Percentiles rank a stretch among this genome's conserved stretches.
phyloP scores from a whole-genome alignment of 805 yeast genomes.

The Cyberlindnera saturnus region DNA sequence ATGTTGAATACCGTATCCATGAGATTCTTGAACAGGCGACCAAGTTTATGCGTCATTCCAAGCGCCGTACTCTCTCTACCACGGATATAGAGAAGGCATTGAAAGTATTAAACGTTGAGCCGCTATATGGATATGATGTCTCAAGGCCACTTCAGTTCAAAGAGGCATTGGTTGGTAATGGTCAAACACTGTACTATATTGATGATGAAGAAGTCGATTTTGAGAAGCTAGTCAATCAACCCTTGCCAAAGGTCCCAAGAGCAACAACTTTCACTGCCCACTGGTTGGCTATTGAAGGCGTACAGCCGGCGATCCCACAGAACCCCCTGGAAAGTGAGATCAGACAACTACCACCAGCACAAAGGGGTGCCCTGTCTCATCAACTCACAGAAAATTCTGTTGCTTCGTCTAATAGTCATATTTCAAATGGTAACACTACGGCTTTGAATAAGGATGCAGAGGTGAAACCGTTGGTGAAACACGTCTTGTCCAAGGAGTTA shows the following conservation, averaged over 20 bases:
- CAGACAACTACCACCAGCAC: constrained; percentile 65
- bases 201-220: constrained; percentile 93
- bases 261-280: constrained; percentile 89
- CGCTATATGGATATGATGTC: constrained; percentile 81
- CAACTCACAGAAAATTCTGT: constrained; percentile 41
- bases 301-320: constrained; percentile 96
- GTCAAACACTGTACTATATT: constrained; percentile 87
- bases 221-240: constrained; percentile 88
- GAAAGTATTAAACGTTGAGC: constrained; percentile 85
- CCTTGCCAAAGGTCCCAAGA: constrained; percentile 92
- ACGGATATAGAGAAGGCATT: constrained; percentile 79
- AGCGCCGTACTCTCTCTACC: constrained; percentile 74
- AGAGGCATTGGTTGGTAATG: constrained; percentile 85
- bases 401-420: constrained; percentile 24
- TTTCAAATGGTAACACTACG: constrained; percentile 9
- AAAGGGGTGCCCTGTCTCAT: constrained; percentile 78
- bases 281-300: constrained; percentile 98
- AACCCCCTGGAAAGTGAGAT: constrained; percentile 81
- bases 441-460: constrained; percentile 38
- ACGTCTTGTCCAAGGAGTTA: constrained; percentile 88
- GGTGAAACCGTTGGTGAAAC: constrained; percentile 89
- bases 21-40: constrained; percentile 94
- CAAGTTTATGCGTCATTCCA: constrained; percentile 92
- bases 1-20: constrained; percentile 94
- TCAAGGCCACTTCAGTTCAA: constrained; percentile 66